These are phyloP conservation scores for Yamadazyma sp. DNA, from an alignment of 1,139 yeast species.

Conservation along the genomic window DNA sequence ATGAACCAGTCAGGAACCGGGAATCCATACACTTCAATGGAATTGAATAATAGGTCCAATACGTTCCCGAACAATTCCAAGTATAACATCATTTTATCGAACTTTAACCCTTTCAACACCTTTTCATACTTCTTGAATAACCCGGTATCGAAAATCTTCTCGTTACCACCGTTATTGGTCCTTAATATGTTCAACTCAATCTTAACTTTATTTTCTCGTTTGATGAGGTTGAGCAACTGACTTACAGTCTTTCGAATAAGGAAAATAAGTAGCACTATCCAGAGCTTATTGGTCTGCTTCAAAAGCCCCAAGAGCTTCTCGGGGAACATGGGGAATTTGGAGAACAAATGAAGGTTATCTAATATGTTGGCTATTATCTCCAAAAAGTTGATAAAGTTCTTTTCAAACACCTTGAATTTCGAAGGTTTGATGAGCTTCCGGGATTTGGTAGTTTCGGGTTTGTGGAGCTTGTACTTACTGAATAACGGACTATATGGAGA, in stretches of 20 bases:
- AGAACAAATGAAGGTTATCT: conserved; percentile 46
- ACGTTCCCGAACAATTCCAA: conserved; percentile 46
- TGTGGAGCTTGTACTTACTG: conserved; percentile 20
- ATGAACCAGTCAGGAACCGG: conserved; percentile 46
- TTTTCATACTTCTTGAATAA: conserved; percentile 40
- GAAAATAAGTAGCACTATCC: conserved; percentile 45
- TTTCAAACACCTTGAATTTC: conserved; percentile 30
- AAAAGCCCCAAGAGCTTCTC: conserved; percentile 28
- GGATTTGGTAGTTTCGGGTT: conserved; percentile 8
- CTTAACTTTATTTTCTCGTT: conserved; percentile 40
- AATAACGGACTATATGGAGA: conserved; percentile 24
- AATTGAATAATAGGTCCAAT: conserved; percentile 42
- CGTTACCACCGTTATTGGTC: conserved; percentile 19
- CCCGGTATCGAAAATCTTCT: conserved; percentile 25
- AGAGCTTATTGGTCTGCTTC: conserved; percentile 46
- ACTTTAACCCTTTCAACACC: conserved; percentile 42
- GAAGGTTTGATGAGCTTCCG: conserved; percentile 14
- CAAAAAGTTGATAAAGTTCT: conserved; percentile 28
- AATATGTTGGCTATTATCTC: conserved; percentile 42
- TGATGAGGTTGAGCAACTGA: conserved; percentile 41
- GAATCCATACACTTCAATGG: conserved; percentile 39
- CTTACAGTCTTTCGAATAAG: conserved; percentile 45
- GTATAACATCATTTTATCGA: conserved; percentile 45
- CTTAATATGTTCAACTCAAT: conserved; percentile 36
- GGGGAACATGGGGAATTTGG: conserved; percentile 47